Base-by-base conservation (phyloP, 78 protist genomes). In the Cyanophora paradoxa region DNA sequence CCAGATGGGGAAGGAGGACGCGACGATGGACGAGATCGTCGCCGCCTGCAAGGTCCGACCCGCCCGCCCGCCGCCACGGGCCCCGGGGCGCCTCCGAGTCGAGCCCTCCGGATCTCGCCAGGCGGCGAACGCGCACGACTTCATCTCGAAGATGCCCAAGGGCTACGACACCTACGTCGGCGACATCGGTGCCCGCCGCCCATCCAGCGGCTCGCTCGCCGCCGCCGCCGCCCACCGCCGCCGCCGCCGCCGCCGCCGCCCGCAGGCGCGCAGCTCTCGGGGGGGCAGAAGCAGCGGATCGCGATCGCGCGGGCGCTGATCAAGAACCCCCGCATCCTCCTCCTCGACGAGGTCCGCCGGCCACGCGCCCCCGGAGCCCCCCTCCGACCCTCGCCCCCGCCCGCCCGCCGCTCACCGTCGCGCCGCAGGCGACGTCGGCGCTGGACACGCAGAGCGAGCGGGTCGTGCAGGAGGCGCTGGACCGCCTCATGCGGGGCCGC, bases 341-440 rank as follows among this genome's bases (percentile, higher is more conserved):
- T 61, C 10, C 68, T 61, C 44, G 68, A 61, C 42, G 68, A 61
- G 66, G n/a, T n/a, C n/a, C n/a, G n/a, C n/a, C n/a, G n/a, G n/a
- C n/a, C n/a, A n/a, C n/a, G n/a, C n/a, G n/a, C n/a, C n/a, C n/a
- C n/a, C n/a, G n/a, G n/a, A n/a, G n/a, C n/a, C n/a, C n/a, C n/a
- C n/a, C n/a, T n/a, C n/a, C n/a, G n/a, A n/a, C n/a, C n/a, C n/a
- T n/a, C n/a, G n/a, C n/a, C n/a, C n/a, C n/a, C n/a, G n/a, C n/a
- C n/a, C n/a, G n/a, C n/a, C n/a, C n/a, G n/a, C n/a, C n/a, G n/a
- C n/a, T n/a, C n/a, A n/a, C n/a, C n/a, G n/a, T n/a, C n/a, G n/a
- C n/a, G n/a, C n/a, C n/a, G n/a, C n/a, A 95, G 66, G 93, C 94
- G 6, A 95, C 98, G 19, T 64, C 88, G 1, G 95, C 97, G 24